These are phyloP conservation scores for Cytospora mali DNA, from an alignment of 2,329 filamentous ascomycete species.

Conservation along the genomic window DNA sequence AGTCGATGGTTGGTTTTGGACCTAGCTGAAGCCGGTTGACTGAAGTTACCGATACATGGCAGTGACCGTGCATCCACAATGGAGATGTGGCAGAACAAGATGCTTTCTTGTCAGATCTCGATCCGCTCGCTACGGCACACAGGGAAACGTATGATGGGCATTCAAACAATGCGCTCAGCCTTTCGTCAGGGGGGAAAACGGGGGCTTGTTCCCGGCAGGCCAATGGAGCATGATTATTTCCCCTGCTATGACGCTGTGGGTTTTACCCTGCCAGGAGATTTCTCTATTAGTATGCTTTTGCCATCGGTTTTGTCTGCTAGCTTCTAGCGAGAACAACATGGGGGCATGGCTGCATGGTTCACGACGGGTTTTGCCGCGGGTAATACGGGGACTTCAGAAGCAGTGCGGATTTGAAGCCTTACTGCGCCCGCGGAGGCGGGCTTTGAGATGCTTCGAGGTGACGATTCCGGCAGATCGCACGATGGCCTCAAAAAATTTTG, in stretches of 20 bases:
- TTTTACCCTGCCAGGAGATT: background rate
- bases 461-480: background rate
- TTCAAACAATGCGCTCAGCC: slow-evolving; percentile 16
- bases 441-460: background rate
- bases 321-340: no score
- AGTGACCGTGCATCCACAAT: slow-evolving; percentile 14
- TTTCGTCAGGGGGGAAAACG: slow-evolving; percentile 4
- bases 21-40: background rate
- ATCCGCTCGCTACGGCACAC: slow-evolving; percentile 18
- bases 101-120: slow-evolving; percentile 26
- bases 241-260: slow-evolving; percentile 13
- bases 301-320: no score
- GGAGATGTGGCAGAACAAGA: slow-evolving; percentile 8
- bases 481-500: background rate
- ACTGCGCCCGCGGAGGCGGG: background rate
- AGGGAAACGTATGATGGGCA: slow-evolving; percentile 14
- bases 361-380: background rate
- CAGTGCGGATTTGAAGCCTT: background rate
- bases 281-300: background rate
- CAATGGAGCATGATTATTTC: background rate
- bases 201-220: slow-evolving; percentile 3
- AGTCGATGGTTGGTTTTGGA: background rate
- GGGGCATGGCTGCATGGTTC: no score
- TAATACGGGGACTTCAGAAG: background rate
- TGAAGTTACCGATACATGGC: slow-evolving; percentile 20